phyloP scores from a whole-genome alignment of 2,329 filamentous ascomycete species.

The Didymella pomorum region DNA sequence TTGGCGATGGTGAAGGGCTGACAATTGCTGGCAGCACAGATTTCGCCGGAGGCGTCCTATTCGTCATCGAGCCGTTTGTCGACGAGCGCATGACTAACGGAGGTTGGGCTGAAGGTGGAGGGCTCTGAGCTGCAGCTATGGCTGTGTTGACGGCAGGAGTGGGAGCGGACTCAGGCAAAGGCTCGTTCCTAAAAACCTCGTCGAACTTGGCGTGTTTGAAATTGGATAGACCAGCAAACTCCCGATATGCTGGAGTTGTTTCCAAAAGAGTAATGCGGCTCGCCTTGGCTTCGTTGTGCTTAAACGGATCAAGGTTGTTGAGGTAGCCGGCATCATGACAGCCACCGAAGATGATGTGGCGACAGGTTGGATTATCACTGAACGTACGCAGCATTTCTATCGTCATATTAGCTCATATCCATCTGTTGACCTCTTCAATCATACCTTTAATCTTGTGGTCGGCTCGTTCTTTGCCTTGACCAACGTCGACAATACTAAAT shows the following conservation, averaged over 20 bases:
- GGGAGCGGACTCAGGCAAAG: conserved; percentile 47
- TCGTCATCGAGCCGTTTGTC: conserved; percentile 24
- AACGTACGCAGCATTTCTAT: conserved; percentile 57
- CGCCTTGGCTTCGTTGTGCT: conserved; percentile 49
- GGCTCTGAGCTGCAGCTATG: conserved; percentile 1
- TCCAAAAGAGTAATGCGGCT: conserved; percentile 57
- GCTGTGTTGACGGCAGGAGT: conserved; percentile 19
- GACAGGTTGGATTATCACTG: conserved; percentile 56
- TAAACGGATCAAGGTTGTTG: conserved; percentile 56
- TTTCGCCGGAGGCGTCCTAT: conserved; percentile 22
- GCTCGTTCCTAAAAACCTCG: conserved; percentile 52
- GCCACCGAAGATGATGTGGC: conserved; percentile 58
- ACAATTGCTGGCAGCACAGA: conserved; percentile 24
- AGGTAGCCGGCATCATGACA: conserved; percentile 59
- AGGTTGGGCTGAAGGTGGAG: conserved; percentile 23
- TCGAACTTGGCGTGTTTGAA: conserved; percentile 52
- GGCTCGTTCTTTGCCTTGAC: conserved; percentile 56
- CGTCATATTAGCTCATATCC: conserved; percentile 15
- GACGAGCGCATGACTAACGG: conserved; percentile 21
- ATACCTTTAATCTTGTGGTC: conserved; percentile 57
- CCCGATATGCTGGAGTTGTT: conserved; percentile 52
- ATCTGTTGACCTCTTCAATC: background rate
- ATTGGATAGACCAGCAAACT: conserved; percentile 52
- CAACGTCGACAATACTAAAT: conserved; percentile 59
- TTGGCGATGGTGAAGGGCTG: conserved; percentile 32